phyloP scores from a whole-genome alignment of 345 rosid species.

The Pseudoturritis turrita region DNA sequence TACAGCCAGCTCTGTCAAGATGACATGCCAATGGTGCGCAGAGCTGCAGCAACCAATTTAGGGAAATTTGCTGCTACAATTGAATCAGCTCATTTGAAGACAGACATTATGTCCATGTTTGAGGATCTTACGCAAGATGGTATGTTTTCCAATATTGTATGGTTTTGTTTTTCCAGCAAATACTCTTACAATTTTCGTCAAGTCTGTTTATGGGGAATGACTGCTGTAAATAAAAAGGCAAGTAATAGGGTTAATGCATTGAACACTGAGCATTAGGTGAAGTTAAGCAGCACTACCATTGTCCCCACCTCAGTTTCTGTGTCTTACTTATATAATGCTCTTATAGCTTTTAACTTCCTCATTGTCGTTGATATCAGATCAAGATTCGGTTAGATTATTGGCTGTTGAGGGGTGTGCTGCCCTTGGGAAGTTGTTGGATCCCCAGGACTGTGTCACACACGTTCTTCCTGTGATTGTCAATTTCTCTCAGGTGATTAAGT shows the following conservation, averaged over 20 bases:
- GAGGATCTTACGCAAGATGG: conserved; percentile 81
- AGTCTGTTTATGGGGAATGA: not conserved
- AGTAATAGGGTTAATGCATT: not conserved
- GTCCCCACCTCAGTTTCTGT: not conserved
- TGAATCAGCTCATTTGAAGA: conserved; percentile 61
- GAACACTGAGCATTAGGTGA: not conserved
- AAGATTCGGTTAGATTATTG: conserved; percentile 92
- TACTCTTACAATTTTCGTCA: not conserved
- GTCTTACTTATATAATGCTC: not conserved
- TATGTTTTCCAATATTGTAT: conserved; percentile 12
- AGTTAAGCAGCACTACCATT: not conserved
- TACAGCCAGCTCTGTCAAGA: conserved; percentile 74
- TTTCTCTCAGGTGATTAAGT: conserved; percentile 75
- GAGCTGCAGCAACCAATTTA: conserved; percentile 75
- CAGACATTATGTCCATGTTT: conserved; percentile 69
- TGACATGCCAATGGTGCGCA: conserved; percentile 92
- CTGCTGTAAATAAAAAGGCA: not conserved
- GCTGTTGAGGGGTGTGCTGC: conserved; percentile 98
- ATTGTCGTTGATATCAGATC: conserved; percentile 47
- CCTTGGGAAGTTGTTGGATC: conserved; percentile 90
- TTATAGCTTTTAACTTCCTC: not conserved
- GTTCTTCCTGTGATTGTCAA: conserved; percentile 88
- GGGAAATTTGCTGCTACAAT: conserved; percentile 81
- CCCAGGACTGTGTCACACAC: conserved; percentile 87
- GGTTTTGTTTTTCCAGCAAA: not conserved